Percentiles rank a stretch among this genome's conserved stretches.
Evolutionary conservation across 495 filamentous ascomycete genomes (phyloP).

Genomic region (Penicillium riverlandense): DNA sequence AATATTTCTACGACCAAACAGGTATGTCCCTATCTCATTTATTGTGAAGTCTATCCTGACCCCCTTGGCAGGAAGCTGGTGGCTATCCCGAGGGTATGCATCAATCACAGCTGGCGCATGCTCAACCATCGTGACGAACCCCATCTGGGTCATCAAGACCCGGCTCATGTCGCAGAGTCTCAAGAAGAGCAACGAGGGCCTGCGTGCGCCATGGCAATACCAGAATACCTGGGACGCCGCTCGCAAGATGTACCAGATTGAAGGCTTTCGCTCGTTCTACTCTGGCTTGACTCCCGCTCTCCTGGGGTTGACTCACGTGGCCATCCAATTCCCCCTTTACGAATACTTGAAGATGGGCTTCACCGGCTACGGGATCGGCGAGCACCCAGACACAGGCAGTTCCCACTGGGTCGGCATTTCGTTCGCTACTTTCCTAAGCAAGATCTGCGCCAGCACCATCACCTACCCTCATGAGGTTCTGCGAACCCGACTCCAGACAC

Average conservation of each 20-base stretch:
- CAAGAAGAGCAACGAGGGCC: constrained; percentile 42
- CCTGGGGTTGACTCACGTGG: constrained; percentile 88
- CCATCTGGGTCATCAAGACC: constrained; percentile 99
- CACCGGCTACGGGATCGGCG: constrained; percentile 79
- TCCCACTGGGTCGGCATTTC: constrained; percentile 70
- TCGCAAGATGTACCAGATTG: constrained; percentile 85
- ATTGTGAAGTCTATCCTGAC: constrained; percentile 3
- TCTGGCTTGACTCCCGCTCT: constrained; percentile 90
- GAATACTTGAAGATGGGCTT: constrained; percentile 89
- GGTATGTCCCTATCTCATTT: constrained; percentile 35
- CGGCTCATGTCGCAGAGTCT: constrained; percentile 85
- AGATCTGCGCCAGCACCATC: constrained; percentile 86
- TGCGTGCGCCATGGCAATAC: constrained; percentile 82
- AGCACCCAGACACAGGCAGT: constrained; percentile 49
- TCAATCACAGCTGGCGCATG: constrained; percentile 86
- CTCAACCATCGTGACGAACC: constrained; percentile 94
- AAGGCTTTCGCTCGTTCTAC: constrained; percentile 88
- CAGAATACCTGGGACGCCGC: constrained; percentile 79
- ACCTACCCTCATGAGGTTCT: constrained; percentile 98
- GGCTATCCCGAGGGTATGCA: constrained; percentile 59
- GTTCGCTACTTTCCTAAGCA: constrained; percentile 86
- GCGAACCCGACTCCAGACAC: constrained; percentile 82
- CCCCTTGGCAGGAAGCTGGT: constrained; percentile 43
- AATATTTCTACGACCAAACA: constrained; percentile 57
- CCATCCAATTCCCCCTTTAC: constrained; percentile 95